Conservation (phyloP, 2,329 filamentous ascomycete genomes). For the Cladosporium sp. region DNA sequence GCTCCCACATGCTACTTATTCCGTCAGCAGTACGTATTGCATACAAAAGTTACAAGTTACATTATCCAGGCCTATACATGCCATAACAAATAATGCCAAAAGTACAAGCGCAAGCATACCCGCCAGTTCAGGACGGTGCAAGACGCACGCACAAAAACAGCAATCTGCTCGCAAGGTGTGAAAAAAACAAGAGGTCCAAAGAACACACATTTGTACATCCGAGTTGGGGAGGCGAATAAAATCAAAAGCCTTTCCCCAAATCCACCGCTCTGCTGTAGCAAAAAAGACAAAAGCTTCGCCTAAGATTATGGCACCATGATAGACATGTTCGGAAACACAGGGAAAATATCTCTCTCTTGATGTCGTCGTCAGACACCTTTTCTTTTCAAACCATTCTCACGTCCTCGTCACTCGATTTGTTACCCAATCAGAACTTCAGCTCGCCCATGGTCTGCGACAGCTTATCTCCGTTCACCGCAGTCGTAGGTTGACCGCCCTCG, state of each 20-base stretch:
- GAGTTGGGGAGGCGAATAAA: neutral
- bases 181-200: too few relatives aligned
- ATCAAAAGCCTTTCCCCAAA: neutral
- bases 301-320: conserved; percentile 1
- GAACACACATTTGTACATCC: neutral
- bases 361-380: neutral
- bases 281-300: neutral
- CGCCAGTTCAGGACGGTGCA: too few relatives aligned
- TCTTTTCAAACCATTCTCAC: neutral
- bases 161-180: neutral
- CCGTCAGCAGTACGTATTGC: neutral
- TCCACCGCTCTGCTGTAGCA: neutral
- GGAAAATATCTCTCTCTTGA: neutral
- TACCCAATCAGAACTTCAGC: conserved; percentile 14
- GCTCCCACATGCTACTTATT: too few relatives aligned
- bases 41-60: neutral
- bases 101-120: too few relatives aligned
- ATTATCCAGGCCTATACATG: neutral
- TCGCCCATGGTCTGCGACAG: conserved; percentile 3
- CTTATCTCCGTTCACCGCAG: conserved; percentile 8
- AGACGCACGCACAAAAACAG: neutral
- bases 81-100: too few relatives aligned
- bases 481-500: conserved; percentile 12
- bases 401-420: neutral
- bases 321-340: neutral